Conservation (phyloP, 345 rosid species). For the Pistacia vera region DNA sequence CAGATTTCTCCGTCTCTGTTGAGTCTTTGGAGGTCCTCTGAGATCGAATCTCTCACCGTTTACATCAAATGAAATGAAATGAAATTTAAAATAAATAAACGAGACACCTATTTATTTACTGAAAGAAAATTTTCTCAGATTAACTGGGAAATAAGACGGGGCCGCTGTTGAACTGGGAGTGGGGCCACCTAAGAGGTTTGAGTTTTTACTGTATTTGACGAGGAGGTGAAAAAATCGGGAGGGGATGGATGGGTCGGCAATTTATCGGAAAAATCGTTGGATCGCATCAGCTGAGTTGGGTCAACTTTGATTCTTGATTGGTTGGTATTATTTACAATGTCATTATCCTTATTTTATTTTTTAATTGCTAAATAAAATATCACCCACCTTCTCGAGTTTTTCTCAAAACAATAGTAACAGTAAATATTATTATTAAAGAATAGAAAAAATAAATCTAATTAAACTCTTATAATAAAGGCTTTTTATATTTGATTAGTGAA, state of each 20-base stretch:
- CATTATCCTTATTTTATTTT: neutral
- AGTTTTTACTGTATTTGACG: neutral
- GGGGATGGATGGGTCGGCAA: neutral
- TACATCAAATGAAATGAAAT: neutral
- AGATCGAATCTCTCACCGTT: constrained; percentile 32
- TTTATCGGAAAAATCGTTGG: constrained; percentile 15
- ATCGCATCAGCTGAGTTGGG: neutral
- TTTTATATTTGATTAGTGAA: too few relatives aligned
- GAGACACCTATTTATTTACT: neutral
- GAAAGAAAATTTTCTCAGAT: neutral
- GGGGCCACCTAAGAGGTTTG: constrained; percentile 12
- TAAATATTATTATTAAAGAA: too few relatives aligned
- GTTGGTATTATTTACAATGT: neutral
- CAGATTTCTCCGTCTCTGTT: constrained; percentile 18
- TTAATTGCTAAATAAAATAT: too few relatives aligned
- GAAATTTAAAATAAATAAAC: neutral
- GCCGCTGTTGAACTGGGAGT: neutral
- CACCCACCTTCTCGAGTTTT: too few relatives aligned
- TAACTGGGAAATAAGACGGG: neutral
- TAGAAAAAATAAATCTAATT: too few relatives aligned
- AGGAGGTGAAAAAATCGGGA: constrained; percentile 16
- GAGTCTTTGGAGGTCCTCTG: neutral
- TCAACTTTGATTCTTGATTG: neutral
- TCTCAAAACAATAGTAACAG: too few relatives aligned
- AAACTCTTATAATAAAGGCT: neutral